These are phyloP conservation scores for Vanrija pseudolonga DNA, from an alignment of 1,284 basidiomycete genomes.

Conservation along the genomic window DNA sequence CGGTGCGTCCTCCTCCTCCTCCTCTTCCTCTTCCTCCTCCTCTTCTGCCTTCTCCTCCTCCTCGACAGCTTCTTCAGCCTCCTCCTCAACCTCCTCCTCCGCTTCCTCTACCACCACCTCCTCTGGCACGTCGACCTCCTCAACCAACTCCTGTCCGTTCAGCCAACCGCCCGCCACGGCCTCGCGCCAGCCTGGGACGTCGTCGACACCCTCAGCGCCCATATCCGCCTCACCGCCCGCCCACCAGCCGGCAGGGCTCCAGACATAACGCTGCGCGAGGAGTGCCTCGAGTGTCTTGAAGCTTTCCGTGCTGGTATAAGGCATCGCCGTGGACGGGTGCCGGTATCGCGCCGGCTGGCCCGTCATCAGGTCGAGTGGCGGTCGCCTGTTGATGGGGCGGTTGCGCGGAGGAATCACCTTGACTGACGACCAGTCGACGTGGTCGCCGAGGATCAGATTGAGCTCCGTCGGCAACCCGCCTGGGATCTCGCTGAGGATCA, in stretches of 20 bases:
- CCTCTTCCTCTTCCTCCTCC: neutral
- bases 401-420: constrained; percentile 47
- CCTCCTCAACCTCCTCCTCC: constrained; percentile 9
- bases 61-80: constrained; percentile 10
- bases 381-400: constrained; percentile 43
- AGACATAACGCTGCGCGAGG: constrained; percentile 30
- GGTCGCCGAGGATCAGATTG: constrained; percentile 49
- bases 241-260: constrained; percentile 34
- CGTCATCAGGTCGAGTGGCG: constrained; percentile 51
- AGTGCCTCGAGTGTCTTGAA: constrained; percentile 45
- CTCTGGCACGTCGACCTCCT: constrained; percentile 7
- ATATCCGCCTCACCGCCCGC: constrained; percentile 39
- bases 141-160: constrained; percentile 21
- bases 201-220: constrained; percentile 31
- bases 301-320: constrained; percentile 48
- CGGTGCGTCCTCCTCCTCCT: neutral
- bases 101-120: constrained; percentile 1
- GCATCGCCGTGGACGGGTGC: constrained; percentile 50
- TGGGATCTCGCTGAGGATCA: constrained; percentile 48
- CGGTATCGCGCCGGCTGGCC: constrained; percentile 52
- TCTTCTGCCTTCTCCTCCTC: constrained; percentile 2
- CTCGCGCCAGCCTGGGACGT: constrained; percentile 34
- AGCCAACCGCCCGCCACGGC: constrained; percentile 34
- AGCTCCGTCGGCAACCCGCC: constrained; percentile 49
- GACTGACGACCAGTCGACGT: constrained; percentile 50